Conservation (phyloP, 345 rosid genomes). For the Populus euphratica region DNA sequence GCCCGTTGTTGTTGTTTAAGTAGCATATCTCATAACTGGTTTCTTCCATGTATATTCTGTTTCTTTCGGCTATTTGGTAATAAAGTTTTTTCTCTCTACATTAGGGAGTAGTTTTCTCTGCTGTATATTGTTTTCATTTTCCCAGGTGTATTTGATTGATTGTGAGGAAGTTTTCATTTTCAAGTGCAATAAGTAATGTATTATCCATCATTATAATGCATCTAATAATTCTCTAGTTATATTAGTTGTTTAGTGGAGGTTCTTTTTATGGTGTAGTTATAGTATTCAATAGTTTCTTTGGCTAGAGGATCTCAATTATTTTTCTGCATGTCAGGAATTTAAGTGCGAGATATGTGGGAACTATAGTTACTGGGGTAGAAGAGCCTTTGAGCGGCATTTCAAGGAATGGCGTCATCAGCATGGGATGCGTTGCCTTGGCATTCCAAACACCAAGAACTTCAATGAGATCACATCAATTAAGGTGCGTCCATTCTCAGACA, state of each 20-base stretch:
- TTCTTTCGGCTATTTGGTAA: background rate
- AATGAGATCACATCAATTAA: slow-evolving; percentile 90
- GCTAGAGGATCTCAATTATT: background rate
- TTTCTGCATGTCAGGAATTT: slow-evolving; percentile 54
- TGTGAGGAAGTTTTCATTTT: background rate
- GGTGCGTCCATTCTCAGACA: slow-evolving; percentile 28
- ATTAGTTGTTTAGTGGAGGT: background rate
- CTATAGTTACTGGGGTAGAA: slow-evolving; percentile 94
- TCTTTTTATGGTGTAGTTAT: background rate
- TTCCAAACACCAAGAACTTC: slow-evolving; percentile 98
- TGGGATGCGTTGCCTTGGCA: slow-evolving; percentile 98
- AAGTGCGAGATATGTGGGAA: slow-evolving; percentile 96
- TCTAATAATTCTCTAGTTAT: background rate
- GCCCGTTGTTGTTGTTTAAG: background rate
- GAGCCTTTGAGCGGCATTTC: slow-evolving; percentile 96
- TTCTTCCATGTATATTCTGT: background rate
- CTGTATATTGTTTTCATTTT: background rate
- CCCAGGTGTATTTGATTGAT: background rate
- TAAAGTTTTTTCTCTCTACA: background rate
- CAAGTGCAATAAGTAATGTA: background rate
- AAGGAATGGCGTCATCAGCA: slow-evolving; percentile 99
- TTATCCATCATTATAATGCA: background rate
- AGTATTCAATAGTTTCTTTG: background rate
- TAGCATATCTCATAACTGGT: background rate
- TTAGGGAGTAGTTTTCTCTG: background rate